Evolutionary conservation across 768 basidiomycete species (phyloP).

Genomic region (Naganishia antarctica): DNA sequence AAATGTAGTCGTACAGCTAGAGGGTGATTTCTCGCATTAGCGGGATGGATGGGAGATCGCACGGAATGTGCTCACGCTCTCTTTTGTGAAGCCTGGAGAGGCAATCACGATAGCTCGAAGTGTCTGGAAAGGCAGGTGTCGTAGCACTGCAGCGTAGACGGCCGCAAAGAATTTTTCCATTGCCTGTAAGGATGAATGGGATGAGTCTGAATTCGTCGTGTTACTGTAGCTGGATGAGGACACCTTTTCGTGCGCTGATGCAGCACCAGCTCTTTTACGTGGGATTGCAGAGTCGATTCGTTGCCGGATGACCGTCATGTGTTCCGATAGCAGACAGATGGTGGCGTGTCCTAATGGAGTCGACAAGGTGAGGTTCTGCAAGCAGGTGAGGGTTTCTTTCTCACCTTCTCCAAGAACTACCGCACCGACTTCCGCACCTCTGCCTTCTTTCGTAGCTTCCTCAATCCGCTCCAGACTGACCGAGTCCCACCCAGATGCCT

Average conservation of each 20-base stretch:
- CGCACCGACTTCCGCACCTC: slow-evolving; percentile 93
- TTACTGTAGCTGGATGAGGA: too few relatives aligned
- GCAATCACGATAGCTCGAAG: slow-evolving; percentile 91
- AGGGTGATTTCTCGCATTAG: background rate
- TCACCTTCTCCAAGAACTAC: slow-evolving; percentile 88
- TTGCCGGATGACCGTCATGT: slow-evolving; percentile 91
- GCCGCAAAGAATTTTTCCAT: slow-evolving; percentile 74
- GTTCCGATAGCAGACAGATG: slow-evolving; percentile 89
- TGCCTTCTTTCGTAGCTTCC: slow-evolving; percentile 85
- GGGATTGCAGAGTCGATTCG: slow-evolving; percentile 84
- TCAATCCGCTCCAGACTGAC: slow-evolving; percentile 73
- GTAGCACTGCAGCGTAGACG: slow-evolving; percentile 76
- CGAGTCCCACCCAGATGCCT: slow-evolving; percentile 83
- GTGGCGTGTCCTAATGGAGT: slow-evolving; percentile 64
- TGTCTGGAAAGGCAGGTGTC: slow-evolving; percentile 80
- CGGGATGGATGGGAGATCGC: too few relatives aligned
- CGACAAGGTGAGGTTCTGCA: too few relatives aligned
- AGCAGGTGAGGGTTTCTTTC: too few relatives aligned
- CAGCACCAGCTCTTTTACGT: slow-evolving; percentile 75
- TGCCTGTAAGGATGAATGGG: slow-evolving; percentile 56
- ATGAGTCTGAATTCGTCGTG: too few relatives aligned
- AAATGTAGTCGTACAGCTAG: slow-evolving; percentile 64
- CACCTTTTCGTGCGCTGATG: slow-evolving; percentile 84
- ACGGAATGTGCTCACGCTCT: slow-evolving; percentile 62
- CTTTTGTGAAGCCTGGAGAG: slow-evolving; percentile 92